Conservation (phyloP, 176 grass and related monocot species). For the Cenchrus purpureus region DNA sequence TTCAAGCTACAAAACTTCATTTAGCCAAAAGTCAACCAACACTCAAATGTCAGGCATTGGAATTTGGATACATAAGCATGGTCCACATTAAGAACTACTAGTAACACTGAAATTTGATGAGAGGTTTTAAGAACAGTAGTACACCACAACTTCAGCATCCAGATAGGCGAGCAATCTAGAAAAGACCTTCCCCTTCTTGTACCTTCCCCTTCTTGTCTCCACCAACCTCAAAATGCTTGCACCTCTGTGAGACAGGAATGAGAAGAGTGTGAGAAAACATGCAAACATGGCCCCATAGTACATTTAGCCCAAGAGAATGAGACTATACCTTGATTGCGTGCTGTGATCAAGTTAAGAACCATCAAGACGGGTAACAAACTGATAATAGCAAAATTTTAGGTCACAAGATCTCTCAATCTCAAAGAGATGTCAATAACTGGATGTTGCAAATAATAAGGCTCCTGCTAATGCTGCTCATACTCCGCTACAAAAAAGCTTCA, state of each 20-base stretch:
- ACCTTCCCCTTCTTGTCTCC: conserved; percentile 68
- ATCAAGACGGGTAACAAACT: neutral
- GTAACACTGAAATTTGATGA: conserved; percentile 5
- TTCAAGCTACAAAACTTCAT: conserved; percentile 42
- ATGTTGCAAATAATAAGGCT: conserved; percentile 22
- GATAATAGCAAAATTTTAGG: neutral
- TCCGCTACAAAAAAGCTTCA: conserved; percentile 38
- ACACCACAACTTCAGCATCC: conserved; percentile 9
- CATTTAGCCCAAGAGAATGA: neutral
- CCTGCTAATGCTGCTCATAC: conserved; percentile 3
- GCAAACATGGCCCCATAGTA: neutral
- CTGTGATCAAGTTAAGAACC: conserved; percentile 32
- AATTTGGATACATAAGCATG: conserved; percentile 39
- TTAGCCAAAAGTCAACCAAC: neutral
- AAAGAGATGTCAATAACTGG: conserved; percentile 26
- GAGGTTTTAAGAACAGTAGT: conserved; percentile 18
- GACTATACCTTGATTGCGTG: conserved; percentile 63
- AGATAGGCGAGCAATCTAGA: conserved; percentile 55
- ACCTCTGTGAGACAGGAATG: conserved; percentile 52
- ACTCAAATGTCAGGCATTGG: conserved; percentile 6
- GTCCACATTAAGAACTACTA: conserved; percentile 44
- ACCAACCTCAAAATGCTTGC: conserved; percentile 97
- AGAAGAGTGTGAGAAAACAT: conserved; percentile 6
- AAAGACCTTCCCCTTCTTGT: conserved; percentile 79
- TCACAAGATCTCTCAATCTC: neutral